Conservation (phyloP, 805 yeast genomes). For the Myxozyma sirexii region DNA sequence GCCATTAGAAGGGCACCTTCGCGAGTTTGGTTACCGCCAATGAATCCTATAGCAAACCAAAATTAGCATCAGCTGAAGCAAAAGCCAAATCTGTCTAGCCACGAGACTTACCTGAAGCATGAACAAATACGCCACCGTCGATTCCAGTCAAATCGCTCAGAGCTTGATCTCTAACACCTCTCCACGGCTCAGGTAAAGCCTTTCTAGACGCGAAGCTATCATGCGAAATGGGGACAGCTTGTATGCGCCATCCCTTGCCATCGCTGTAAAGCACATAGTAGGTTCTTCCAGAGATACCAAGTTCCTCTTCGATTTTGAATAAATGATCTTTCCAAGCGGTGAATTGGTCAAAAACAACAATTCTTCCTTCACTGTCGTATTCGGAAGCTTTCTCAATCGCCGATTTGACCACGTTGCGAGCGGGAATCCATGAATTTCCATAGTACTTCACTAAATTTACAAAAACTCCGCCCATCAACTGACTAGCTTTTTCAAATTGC, state of each 20-base stretch:
- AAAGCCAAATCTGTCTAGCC: too few relatives aligned
- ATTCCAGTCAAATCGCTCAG: slow-evolving; percentile 76
- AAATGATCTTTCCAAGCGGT: slow-evolving; percentile 97
- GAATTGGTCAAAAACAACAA: slow-evolving; percentile 71
- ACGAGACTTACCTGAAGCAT: slow-evolving; percentile 53
- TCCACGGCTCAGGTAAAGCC: slow-evolving; percentile 86
- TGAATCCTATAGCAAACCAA: slow-evolving; percentile 70
- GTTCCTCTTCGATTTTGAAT: slow-evolving; percentile 64
- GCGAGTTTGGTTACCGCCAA: slow-evolving; percentile 85
- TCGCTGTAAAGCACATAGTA: slow-evolving; percentile 82
- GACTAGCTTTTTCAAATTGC: slow-evolving; percentile 69
- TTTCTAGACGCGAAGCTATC: slow-evolving; percentile 81
- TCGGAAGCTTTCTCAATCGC: slow-evolving; percentile 66
- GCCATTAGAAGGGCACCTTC: slow-evolving; percentile 84
- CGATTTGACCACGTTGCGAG: slow-evolving; percentile 71
- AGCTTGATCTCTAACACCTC: slow-evolving; percentile 92
- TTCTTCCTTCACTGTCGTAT: slow-evolving; percentile 69
- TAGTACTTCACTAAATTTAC: slow-evolving; percentile 63
- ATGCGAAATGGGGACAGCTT: slow-evolving; percentile 83
- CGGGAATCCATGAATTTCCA: slow-evolving; percentile 91
- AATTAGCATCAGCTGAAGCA: too few relatives aligned
- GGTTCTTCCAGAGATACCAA: slow-evolving; percentile 46
- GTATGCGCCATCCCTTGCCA: slow-evolving; percentile 73
- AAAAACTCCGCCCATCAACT: slow-evolving; percentile 82
- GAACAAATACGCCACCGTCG: slow-evolving; percentile 85